These are phyloP conservation scores for Dendrobium catenatum DNA, from an alignment of 106 monocot genomes.

Conservation along the genomic window DNA sequence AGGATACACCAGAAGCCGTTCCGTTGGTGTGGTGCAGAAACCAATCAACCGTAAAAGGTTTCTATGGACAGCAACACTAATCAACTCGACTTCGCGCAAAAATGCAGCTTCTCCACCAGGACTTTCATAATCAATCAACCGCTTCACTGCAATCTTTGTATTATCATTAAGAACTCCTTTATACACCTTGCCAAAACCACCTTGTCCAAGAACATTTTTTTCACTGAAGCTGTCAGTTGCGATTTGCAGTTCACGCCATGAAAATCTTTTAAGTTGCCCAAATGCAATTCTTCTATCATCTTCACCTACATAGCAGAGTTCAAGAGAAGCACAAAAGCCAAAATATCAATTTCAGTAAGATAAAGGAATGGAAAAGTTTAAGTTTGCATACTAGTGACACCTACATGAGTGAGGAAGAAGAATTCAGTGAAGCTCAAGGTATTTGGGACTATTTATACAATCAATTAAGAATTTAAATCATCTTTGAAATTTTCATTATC, in stretches of 20 bases:
- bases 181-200: slow-evolving; percentile 61
- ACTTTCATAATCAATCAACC: slow-evolving; percentile 38
- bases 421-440: neutral
- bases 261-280: slow-evolving; percentile 52
- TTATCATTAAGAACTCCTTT: slow-evolving; percentile 42
- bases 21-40: slow-evolving; percentile 42
- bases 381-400: neutral
- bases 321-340: neutral
- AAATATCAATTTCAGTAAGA: neutral
- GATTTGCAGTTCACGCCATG: slow-evolving; percentile 48
- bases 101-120: slow-evolving; percentile 52
- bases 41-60: slow-evolving; percentile 54
- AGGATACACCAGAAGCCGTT: slow-evolving; percentile 55
- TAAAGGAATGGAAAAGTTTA: neutral
- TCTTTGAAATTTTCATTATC: neutral
- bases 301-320: slow-evolving; percentile 25
- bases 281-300: slow-evolving; percentile 36
- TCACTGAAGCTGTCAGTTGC: slow-evolving; percentile 53
- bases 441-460: neutral
- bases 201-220: slow-evolving; percentile 56
- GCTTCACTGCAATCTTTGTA: slow-evolving; percentile 48
- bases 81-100: slow-evolving; percentile 56
- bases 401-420: neutral
- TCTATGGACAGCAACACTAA: slow-evolving; percentile 58
- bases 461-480: slow-evolving; percentile 3